These are phyloP conservation scores for Crithidia expoeki DNA, from an alignment of 208 protist genomes.

Conservation along the genomic window DNA sequence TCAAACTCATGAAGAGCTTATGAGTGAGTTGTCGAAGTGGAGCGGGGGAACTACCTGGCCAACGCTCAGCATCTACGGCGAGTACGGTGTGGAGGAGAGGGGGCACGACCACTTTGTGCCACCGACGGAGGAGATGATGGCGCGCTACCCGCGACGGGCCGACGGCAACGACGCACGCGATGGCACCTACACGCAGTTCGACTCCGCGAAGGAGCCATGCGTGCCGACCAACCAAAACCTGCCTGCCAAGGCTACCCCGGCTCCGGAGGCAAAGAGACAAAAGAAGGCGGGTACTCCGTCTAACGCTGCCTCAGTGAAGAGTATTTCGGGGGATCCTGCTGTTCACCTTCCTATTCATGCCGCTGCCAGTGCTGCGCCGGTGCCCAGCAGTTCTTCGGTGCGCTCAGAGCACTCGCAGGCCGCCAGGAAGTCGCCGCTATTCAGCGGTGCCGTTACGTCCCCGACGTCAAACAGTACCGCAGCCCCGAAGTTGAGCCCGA, in stretches of 20 bases:
- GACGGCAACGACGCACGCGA: not conserved
- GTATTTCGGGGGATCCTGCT: not conserved
- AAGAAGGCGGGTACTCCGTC: not conserved
- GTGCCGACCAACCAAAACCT: not conserved
- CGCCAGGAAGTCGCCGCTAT: not conserved
- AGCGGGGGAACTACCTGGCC: slow-evolving; percentile 38
- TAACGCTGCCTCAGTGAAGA: not conserved
- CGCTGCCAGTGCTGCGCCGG: not conserved
- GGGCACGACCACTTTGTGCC: slow-evolving; percentile 43
- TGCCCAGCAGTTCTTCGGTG: not conserved
- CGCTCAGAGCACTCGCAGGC: slow-evolving; percentile 4
- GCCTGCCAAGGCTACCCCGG: not conserved
- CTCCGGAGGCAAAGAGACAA: not conserved
- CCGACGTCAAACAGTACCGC: not conserved
- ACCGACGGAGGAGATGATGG: slow-evolving; percentile 34
- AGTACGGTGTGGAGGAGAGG: not conserved
- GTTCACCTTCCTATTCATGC: not conserved
- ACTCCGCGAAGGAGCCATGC: not conserved
- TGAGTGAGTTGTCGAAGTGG: slow-evolving; percentile 45
- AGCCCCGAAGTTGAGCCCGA: not conserved
- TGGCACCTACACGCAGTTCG: not conserved
- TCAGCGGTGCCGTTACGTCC: slow-evolving; percentile 1
- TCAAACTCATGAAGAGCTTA: slow-evolving; percentile 52
- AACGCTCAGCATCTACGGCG: slow-evolving; percentile 20
- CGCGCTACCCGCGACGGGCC: slow-evolving; percentile 11